phyloP scores from a whole-genome alignment of 2,329 filamentous ascomycete species.

The Paraphoma chrysanthemicola region DNA sequence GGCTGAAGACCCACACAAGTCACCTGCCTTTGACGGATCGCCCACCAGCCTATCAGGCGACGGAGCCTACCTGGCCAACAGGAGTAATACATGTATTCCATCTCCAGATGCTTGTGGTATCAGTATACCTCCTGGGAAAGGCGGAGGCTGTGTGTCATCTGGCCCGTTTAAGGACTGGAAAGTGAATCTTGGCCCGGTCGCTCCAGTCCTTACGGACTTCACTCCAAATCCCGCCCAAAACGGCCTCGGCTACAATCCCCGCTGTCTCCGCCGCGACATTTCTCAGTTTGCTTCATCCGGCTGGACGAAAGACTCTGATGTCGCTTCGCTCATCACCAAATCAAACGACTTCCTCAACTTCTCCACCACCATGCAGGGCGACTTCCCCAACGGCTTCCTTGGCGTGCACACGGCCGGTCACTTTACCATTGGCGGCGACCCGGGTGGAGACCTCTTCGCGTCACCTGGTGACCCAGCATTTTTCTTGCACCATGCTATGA shows the following conservation, averaged over 20 bases:
- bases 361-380: constrained; percentile 48
- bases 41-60: constrained; percentile 57
- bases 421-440: constrained; percentile 55
- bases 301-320: constrained; percentile 17
- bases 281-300: constrained; percentile 2
- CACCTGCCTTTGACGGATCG: constrained; percentile 64
- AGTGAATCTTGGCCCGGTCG: constrained; percentile 58
- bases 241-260: constrained; percentile 46
- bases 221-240: constrained; percentile 36
- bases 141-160: constrained; percentile 62
- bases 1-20: constrained; percentile 53
- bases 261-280: constrained; percentile 50
- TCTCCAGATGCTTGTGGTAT: constrained; percentile 30
- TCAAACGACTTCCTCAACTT: constrained; percentile 31
- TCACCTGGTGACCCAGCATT: constrained; percentile 57
- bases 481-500: constrained; percentile 56
- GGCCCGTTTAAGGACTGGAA: constrained; percentile 60
- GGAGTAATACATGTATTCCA: constrained; percentile 40
- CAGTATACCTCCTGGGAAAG: constrained; percentile 57
- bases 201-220: constrained; percentile 39
- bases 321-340: constrained; percentile 20
- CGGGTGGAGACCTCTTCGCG: constrained; percentile 54
- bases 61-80: constrained; percentile 43
- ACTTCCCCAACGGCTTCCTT: constrained; percentile 42
- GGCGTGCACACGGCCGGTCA: constrained; percentile 58